phyloP scores from a whole-genome alignment of 331 rosid genomes.

The Telfairia occidentalis region DNA sequence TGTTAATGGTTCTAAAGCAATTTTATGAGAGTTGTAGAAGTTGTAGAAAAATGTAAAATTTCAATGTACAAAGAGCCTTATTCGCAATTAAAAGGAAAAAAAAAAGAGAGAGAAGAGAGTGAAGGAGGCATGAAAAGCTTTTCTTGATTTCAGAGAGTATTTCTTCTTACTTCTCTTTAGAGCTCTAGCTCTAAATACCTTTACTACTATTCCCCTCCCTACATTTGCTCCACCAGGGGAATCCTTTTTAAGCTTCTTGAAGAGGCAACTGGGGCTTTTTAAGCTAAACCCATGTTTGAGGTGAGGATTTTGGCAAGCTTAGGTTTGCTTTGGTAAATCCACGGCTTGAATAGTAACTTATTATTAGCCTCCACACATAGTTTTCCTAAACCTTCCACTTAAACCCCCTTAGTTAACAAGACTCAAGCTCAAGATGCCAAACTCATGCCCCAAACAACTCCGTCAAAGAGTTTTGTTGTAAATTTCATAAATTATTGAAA shows the following conservation, averaged over 20 bases:
- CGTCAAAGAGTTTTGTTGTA: background rate
- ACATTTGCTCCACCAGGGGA: background rate
- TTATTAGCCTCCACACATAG: background rate
- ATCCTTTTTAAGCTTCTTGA: background rate
- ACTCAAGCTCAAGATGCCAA: background rate
- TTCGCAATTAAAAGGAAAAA: too few relatives aligned
- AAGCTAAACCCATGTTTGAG: background rate
- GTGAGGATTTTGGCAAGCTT: background rate
- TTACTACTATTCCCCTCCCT: background rate
- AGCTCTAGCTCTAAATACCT: background rate
- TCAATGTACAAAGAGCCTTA: background rate
- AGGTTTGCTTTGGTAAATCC: too few relatives aligned
- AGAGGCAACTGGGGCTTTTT: background rate
- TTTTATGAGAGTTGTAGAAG: too few relatives aligned
- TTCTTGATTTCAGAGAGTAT: background rate
- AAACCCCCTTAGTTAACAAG: background rate
- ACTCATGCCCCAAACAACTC: background rate
- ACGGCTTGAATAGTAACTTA: background rate
- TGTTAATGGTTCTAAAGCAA: too few relatives aligned
- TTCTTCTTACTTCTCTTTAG: background rate
- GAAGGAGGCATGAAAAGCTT: background rate
- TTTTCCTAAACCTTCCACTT: background rate
- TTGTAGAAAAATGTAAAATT: too few relatives aligned
- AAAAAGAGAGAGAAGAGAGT: too few relatives aligned
- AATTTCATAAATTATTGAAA: background rate